Conservation (phyloP, 306 rosid species). For the Vicia sativa region DNA sequence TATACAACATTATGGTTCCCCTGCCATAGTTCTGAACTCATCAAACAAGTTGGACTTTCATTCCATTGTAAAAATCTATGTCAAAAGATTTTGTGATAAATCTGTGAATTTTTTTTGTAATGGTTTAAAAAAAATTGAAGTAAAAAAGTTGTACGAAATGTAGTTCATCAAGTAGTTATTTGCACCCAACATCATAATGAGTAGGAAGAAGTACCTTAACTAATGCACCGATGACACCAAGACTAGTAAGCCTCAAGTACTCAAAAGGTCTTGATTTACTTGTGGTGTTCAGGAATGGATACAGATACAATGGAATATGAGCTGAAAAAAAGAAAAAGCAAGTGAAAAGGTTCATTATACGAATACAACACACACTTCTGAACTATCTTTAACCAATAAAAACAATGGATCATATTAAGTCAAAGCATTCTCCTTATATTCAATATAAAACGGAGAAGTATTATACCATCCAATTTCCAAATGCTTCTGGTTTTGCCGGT, state of each 20-base stretch:
- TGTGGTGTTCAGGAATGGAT: constrained; percentile 92
- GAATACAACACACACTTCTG: constrained; percentile 23
- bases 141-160: background rate
- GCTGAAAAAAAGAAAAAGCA: constrained; percentile 60
- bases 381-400: constrained; percentile 24
- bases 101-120: background rate
- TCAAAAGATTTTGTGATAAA: constrained; percentile 8
- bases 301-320: constrained; percentile 89
- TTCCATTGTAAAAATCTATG: constrained; percentile 2
- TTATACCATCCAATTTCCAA: constrained; percentile 1
- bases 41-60: constrained; percentile 29
- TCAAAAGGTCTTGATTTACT: constrained; percentile 96
- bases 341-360: constrained; percentile 2
- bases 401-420: background rate
- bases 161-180: constrained; percentile 16
- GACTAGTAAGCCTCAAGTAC: constrained; percentile 95
- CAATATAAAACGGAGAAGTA: background rate
- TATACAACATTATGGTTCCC: no score
- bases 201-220: constrained; percentile 76
- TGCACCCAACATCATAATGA: constrained; percentile 30
- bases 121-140: background rate
- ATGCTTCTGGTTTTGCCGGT: background rate
- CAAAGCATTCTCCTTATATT: constrained; percentile 8
- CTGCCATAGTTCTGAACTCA: background rate
- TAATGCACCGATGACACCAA: constrained; percentile 96